These are phyloP conservation scores for Zea mays DNA, from an alignment of 176 grass and related monocot species.

Conservation along the genomic window Zm-B73-REFERENCE-NAM-5.0 NC_050098.1:237814501-237815000, in stretches of 20 bases:
- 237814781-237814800: not conserved
- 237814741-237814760: conserved; percentile 67
- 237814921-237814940: no score
- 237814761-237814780: conserved; percentile 16
- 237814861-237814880: no score
- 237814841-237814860: no score
- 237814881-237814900: no score
- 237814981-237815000: no score
- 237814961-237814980: no score
- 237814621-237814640: conserved; percentile 52
- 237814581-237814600: not conserved
- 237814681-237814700: conserved; percentile 69
- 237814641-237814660: conserved; percentile 65
- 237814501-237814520: conserved; percentile 73
- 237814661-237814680: conserved; percentile 80
- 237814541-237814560: conserved; percentile 39
- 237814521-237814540: conserved; percentile 83
- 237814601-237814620: not conserved
- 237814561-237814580: no score
- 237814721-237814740: conserved; percentile 81
- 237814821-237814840: no score
- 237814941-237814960: no score
- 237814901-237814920: no score
- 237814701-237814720: conserved; percentile 67
- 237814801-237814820: no score